Base-by-base conservation (phyloP, 2,329 filamentous ascomycete species). In the Blastomyces emzantsi region DNA sequence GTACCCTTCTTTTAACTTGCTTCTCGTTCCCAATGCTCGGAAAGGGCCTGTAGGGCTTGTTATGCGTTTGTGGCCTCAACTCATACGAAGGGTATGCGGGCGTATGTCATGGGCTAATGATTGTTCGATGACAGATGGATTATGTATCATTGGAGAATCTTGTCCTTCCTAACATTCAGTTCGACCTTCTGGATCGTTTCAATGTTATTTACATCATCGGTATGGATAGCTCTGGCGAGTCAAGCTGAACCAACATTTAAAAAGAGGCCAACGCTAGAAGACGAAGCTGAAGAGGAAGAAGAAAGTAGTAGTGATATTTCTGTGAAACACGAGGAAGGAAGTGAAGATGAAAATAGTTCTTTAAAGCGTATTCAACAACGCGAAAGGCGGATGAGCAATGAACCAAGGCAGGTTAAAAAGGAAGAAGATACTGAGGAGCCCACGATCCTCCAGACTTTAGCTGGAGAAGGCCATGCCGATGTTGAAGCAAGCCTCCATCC, bases 101-200 rank as follows among this genome's bases (percentile, higher is more conserved):
- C n/a, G 30, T 39, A 33, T 56, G 19, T n/a, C 25, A 30, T 41
- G 15, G 39, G 28, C 25, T 64, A 47, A 45, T 19, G 15, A 30
- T 19, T 56, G 39, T 17, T 25, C 43, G 62, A 22, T 61, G 64
- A 25, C 41, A 81, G 89, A 59, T 94, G 89, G 85, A 70, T 92
- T 63, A 96, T 99, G 90, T 94, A 94, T 70, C 87, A 90, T 66
- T 88, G 93, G 77, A 85, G 89, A 15, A 71, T 94, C 45, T 74
- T 85, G 1, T 86, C 86, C 5, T 92, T 91, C 64, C 61, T 89
- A 0, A 70, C 87, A 0, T 89, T 92, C 70, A 90, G 87, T 0
- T 75, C 79, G 0, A 69, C 84, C 0, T 97, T 97, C 75, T 97
- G 92, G 91, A 73, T 79, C 1, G 84, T 85, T 15, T 91, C 93